These are phyloP conservation scores for Canna indica DNA, from an alignment of 176 grass and related monocot species.

Conservation along the genomic window DNA sequence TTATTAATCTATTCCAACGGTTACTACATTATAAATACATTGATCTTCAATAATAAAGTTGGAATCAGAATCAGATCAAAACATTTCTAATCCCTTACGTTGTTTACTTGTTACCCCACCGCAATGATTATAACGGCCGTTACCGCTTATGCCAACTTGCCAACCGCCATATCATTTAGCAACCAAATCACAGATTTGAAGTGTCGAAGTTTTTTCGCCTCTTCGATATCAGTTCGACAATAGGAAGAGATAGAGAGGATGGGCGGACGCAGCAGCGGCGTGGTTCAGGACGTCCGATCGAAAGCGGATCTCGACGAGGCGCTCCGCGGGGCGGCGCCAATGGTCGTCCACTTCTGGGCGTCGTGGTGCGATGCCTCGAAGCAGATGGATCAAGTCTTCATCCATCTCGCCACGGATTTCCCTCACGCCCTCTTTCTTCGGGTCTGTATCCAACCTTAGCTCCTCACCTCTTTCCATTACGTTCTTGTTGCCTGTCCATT, in stretches of 20 bases:
- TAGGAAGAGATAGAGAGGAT: neutral
- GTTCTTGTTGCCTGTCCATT: neutral
- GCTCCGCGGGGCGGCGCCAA: constrained; percentile 2
- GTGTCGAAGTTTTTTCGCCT: no score
- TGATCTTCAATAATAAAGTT: no score
- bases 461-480: neutral
- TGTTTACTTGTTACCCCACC: no score
- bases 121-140: no score
- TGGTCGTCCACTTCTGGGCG: constrained; percentile 20
- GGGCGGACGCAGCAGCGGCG: neutral
- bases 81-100: no score
- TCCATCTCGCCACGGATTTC: constrained; percentile 34
- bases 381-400: constrained; percentile 35
- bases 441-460: constrained; percentile 5
- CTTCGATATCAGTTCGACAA: neutral
- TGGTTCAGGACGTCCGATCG: constrained; percentile 25
- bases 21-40: no score
- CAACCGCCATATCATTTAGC: no score
- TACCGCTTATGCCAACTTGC: no score
- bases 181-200: no score
- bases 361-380: constrained; percentile 22
- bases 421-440: constrained; percentile 30
- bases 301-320: constrained; percentile 26
- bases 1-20: no score
- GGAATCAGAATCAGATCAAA: no score